A percentile compares a stretch with the other conserved stretches of the same genome.
Evolutionary conservation across 495 filamentous ascomycete genomes (phyloP).

Genomic region (Tuber umbilicatum): DNA sequence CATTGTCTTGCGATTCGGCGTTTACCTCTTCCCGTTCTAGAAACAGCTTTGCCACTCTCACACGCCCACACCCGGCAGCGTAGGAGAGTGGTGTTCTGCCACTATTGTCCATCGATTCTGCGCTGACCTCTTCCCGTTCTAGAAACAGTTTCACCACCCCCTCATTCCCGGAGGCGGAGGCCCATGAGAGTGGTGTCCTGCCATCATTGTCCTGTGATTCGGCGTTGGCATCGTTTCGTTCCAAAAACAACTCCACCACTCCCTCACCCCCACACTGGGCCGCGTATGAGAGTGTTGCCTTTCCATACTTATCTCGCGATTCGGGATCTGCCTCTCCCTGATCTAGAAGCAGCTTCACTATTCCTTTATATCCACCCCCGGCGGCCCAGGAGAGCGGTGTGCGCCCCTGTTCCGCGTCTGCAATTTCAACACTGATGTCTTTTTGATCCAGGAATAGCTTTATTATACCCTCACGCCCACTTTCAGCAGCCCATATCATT

Average conservation of each 20-base stretch:
- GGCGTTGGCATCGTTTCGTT: neutral
- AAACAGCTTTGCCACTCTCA: no score
- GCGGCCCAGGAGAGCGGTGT: slow-evolving; percentile 46
- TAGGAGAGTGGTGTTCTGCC: slow-evolving; percentile 41
- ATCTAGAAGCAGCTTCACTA: slow-evolving; percentile 30
- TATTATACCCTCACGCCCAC: slow-evolving; percentile 38
- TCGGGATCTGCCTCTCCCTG: neutral
- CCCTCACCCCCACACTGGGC: slow-evolving; percentile 35
- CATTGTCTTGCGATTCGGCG: no score
- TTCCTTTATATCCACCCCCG: slow-evolving; percentile 40
- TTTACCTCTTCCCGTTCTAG: no score
- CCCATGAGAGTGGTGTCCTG: slow-evolving; percentile 6
- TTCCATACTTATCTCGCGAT: slow-evolving; percentile 10
- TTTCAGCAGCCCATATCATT: slow-evolving; percentile 23
- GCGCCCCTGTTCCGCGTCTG: slow-evolving; percentile 24
- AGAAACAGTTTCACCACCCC: slow-evolving; percentile 35
- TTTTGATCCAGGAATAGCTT: slow-evolving; percentile 31
- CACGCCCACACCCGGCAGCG: neutral
- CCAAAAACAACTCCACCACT: slow-evolving; percentile 40
- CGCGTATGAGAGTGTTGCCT: slow-evolving; percentile 22
- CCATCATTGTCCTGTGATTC: neutral
- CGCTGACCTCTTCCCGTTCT: slow-evolving; percentile 9
- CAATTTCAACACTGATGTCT: slow-evolving; percentile 15
- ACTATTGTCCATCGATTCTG: slow-evolving; percentile 24
- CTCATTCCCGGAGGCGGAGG: slow-evolving; percentile 27